Base-by-base conservation (phyloP, 2,329 filamentous ascomycete species). In the Xylaria sp. region DNA sequence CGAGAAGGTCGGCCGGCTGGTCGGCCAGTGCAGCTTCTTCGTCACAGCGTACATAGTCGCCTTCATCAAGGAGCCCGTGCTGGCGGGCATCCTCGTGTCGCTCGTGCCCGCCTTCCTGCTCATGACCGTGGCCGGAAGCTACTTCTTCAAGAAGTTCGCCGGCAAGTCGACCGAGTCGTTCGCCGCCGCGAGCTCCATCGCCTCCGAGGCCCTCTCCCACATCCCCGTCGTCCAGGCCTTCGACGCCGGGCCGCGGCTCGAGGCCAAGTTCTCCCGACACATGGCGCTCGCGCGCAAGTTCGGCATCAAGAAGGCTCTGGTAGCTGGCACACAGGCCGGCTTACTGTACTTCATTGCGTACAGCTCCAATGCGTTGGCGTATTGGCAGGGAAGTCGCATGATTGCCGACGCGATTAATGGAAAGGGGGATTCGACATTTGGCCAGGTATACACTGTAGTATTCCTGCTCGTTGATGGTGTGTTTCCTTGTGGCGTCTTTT, bases 301-400 rank as follows among this genome's bases (percentile, higher is more conserved):
- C 20, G 84, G 79, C 2, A 76, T 84, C 54, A 82, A 82, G 57
- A 89, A 88, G 65, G 79, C 82, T 0, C 69, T 78, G 1, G 76
- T 79, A 1, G 76, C 80, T 21, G 87, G 81, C 3, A 68, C 82
- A 0, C 84, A 88, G 63, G 77, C 83, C 7, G 85, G 85, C 8
- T 68, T 81, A 16, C 71, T 89, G 6, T 89, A 87, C 66, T 89
- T 89, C 58, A 82, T 89, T 59, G 83, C 85, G 3, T 89, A 87
- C 59, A 79, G 83, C 2, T 84, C 84, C 6, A 89, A 88, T 65
- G 84, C 83, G 1, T 73, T 89, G 13, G 84, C 86, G 0, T 89
- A 87, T 64, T 89, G 85, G 84, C 80, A 88, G 66, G 86, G 86
- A 44, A 85, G 82, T 57, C 76, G 73, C 34, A 78, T 78, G 47